A percentile compares a stretch with the other conserved stretches of the same genome.
phyloP scores from a whole-genome alignment of 805 yeast genomes.

The Starmerella potacharoeniae region DNA sequence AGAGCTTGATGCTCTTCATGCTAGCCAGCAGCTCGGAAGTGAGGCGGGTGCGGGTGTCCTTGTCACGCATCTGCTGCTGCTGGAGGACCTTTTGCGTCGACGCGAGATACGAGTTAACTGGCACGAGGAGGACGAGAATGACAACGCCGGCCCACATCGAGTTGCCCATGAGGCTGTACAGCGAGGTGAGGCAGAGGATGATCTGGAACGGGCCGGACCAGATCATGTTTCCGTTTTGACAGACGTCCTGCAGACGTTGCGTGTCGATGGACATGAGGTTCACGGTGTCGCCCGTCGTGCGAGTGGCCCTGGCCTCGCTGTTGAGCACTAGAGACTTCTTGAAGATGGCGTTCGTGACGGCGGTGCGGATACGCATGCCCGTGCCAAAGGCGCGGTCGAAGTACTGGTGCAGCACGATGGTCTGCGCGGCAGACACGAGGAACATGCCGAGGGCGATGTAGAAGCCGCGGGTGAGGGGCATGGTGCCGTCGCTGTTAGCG shows the following conservation, averaged over 20 bases:
- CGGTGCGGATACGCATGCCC: conserved; percentile 48
- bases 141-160: conserved; percentile 92
- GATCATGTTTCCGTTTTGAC: conserved; percentile 63
- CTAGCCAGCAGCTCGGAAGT: conserved; percentile 78
- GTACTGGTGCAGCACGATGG: conserved; percentile 58
- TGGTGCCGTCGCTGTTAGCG: conserved; percentile 21
- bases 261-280: conserved; percentile 91
- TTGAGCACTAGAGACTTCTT: conserved; percentile 61
- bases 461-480: conserved; percentile 45
- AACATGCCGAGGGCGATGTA: conserved; percentile 57
- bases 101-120: conserved; percentile 62
- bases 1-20: conserved; percentile 81
- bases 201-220: conserved; percentile 96
- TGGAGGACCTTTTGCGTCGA: conserved; percentile 52
- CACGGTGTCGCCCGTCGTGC: conserved; percentile 86
- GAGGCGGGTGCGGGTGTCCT: conserved; percentile 83
- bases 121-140: conserved; percentile 65
- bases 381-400: conserved; percentile 40
- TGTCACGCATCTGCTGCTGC: conserved; percentile 70
- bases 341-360: conserved; percentile 57
- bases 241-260: conserved; percentile 73
- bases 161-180: conserved; percentile 63
- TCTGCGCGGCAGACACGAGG: conserved; percentile 45
- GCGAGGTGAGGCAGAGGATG: conserved; percentile 56
- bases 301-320: conserved; percentile 47